A percentile compares a stretch with the other conserved stretches of the same genome.
phyloP scores from a whole-genome alignment of 2,329 filamentous ascomycete species.

The Seiridium unicorne region DNA sequence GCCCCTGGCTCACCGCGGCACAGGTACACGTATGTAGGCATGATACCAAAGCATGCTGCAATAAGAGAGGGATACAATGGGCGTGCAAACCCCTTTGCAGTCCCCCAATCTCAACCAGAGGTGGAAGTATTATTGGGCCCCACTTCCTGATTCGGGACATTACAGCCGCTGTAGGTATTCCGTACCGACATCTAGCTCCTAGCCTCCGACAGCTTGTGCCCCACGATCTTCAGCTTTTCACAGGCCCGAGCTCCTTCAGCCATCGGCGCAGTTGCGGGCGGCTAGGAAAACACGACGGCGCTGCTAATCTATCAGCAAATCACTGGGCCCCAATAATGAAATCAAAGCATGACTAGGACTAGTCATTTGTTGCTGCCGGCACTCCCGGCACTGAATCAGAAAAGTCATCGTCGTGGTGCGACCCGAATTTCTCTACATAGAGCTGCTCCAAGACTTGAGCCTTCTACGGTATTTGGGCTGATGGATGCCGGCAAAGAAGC shows the following conservation, averaged over 20 bases:
- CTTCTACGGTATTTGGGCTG: background rate
- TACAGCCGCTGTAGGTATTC: background rate
- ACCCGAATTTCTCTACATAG: too few species aligned
- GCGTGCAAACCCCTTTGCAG: too few species aligned
- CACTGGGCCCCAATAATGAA: background rate
- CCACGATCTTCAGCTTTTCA: background rate
- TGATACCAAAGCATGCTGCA: too few species aligned
- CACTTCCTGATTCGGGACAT: background rate
- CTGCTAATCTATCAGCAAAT: background rate
- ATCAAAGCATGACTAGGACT: background rate
- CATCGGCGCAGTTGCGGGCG: too few species aligned
- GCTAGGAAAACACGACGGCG: background rate
- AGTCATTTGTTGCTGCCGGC: background rate
- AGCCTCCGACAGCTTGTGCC: background rate
- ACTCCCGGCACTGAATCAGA: background rate
- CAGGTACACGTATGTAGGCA: too few species aligned
- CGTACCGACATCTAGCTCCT: background rate
- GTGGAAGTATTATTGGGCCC: background rate
- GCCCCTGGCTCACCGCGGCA: too few species aligned
- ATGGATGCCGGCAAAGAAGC: background rate
- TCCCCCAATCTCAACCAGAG: background rate
- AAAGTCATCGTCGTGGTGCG: background rate
- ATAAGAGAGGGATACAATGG: too few species aligned
- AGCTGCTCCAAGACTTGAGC: too few species aligned
- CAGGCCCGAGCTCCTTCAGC: background rate